These are phyloP conservation scores for Mycena rebaudengoi DNA, from an alignment of 768 basidiomycete genomes.

Conservation along the genomic window DNA sequence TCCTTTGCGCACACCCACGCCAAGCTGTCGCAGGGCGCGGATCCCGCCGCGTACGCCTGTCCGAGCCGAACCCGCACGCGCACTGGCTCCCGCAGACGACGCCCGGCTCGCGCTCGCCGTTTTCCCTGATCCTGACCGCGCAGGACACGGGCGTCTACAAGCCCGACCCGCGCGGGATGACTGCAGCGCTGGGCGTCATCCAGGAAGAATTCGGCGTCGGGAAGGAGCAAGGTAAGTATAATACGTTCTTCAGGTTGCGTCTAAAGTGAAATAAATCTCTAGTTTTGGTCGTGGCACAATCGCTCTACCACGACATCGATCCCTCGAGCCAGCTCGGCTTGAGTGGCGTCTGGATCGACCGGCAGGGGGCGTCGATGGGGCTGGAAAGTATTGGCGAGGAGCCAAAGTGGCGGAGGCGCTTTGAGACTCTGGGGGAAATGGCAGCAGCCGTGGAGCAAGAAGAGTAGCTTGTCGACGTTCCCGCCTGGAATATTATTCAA, in stretches of 20 bases:
- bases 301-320: slow-evolving; percentile 70
- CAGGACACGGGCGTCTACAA: slow-evolving; percentile 81
- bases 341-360: slow-evolving; percentile 72
- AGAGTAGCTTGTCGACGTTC: too few relatives aligned
- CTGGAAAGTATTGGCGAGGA: slow-evolving; percentile 40
- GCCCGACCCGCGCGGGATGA: slow-evolving; percentile 65
- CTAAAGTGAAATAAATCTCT: too few relatives aligned
- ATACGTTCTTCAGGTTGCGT: too few relatives aligned
- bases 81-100: slow-evolving; percentile 56
- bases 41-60: slow-evolving; percentile 39
- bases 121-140: slow-evolving; percentile 74
- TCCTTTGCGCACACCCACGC: slow-evolving; percentile 70
- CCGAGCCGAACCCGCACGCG: slow-evolving; percentile 43
- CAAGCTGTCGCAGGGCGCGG: slow-evolving; percentile 55
- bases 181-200: slow-evolving; percentile 55
- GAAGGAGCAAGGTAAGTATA: slow-evolving; percentile 53
- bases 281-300: slow-evolving; percentile 76
- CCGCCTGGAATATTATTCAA: too few relatives aligned
- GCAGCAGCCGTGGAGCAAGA: slow-evolving; percentile 65
- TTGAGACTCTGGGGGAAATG: slow-evolving; percentile 67
- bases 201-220: slow-evolving; percentile 48
- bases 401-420: slow-evolving; percentile 58
- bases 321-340: slow-evolving; percentile 68
- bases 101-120: slow-evolving; percentile 59
- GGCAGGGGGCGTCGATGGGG: slow-evolving; percentile 56